Conservation (phyloP, 805 yeast species). For the Lipomyces starkeyi region DNA sequence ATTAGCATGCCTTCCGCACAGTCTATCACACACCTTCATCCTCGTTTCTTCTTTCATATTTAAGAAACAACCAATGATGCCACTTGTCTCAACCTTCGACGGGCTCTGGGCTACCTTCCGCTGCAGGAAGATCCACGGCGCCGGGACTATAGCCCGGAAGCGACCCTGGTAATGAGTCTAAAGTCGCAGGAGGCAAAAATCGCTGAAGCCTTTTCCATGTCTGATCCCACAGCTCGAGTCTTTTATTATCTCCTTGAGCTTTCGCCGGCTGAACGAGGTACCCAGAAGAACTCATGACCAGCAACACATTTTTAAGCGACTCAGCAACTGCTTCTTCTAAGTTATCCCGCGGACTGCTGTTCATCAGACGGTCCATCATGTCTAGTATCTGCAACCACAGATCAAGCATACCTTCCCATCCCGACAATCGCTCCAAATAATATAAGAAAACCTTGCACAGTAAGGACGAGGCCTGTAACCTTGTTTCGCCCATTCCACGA, state of each 20-base stretch:
- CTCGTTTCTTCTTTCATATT: neutral
- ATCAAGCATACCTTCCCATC: conserved; percentile 42
- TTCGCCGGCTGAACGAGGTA: conserved; percentile 34
- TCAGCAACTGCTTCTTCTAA: conserved; percentile 50
- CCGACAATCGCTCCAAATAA: conserved; percentile 48
- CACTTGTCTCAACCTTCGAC: neutral
- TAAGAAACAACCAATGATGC: neutral
- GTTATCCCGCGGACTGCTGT: conserved; percentile 48
- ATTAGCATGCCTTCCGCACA: neutral
- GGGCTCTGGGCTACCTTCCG: neutral
- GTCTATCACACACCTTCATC: neutral
- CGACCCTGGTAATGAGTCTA: conserved; percentile 15
- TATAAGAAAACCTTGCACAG: conserved; percentile 69
- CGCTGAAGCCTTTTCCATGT: conserved; percentile 48
- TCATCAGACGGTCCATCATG: conserved; percentile 49
- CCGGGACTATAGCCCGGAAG: neutral
- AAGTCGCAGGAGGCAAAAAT: conserved; percentile 47
- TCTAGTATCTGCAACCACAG: conserved; percentile 49
- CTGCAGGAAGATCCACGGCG: neutral
- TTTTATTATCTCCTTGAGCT: conserved; percentile 42
- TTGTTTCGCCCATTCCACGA: conserved; percentile 66
- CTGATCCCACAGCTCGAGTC: conserved; percentile 46
- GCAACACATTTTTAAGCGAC: conserved; percentile 50
- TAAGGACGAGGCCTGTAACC: conserved; percentile 68
- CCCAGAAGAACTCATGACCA: conserved; percentile 48